Evolutionary conservation across 2,329 filamentous ascomycete species (phyloP).

Genomic region (Ceratocystiopsis brevicomis): DNA sequence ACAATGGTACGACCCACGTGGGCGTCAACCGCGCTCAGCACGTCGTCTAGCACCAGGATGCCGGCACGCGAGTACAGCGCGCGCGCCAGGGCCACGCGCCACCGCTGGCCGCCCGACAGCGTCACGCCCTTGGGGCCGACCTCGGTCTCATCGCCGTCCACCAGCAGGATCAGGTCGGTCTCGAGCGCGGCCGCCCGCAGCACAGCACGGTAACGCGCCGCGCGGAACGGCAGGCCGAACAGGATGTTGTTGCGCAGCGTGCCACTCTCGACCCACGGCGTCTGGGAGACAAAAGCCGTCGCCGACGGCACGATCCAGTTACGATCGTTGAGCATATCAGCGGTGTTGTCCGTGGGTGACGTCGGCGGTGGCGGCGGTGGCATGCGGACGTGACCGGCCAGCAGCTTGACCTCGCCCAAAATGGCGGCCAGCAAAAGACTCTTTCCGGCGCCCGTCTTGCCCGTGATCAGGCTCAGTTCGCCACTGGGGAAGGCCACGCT

Average conservation of each 20-base stretch:
- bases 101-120: slow-evolving; percentile 26
- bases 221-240: slow-evolving; percentile 22
- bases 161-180: slow-evolving; percentile 24
- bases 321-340: slow-evolving; percentile 8
- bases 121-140: slow-evolving; percentile 24
- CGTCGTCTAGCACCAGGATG: slow-evolving; percentile 28
- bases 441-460: slow-evolving; percentile 22
- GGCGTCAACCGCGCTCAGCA: slow-evolving; percentile 29
- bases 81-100: slow-evolving; percentile 25
- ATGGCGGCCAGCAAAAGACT: slow-evolving; percentile 21
- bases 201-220: slow-evolving; percentile 24
- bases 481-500: slow-evolving; percentile 17
- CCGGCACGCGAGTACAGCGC: slow-evolving; percentile 25
- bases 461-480: slow-evolving; percentile 18
- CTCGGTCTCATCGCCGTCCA: slow-evolving; percentile 23
- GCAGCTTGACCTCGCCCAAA: slow-evolving; percentile 20
- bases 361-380: slow-evolving; percentile 13
- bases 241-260: slow-evolving; percentile 26
- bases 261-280: slow-evolving; percentile 27
- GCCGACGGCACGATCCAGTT: slow-evolving; percentile 20
- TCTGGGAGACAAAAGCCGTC: slow-evolving; percentile 27
- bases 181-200: slow-evolving; percentile 25
- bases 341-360: slow-evolving; percentile 9
- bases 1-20: slow-evolving; percentile 28
- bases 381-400: slow-evolving; percentile 15